Conservation (phyloP, 2,329 filamentous ascomycete genomes). For the Trichoderma sp. region DNA sequence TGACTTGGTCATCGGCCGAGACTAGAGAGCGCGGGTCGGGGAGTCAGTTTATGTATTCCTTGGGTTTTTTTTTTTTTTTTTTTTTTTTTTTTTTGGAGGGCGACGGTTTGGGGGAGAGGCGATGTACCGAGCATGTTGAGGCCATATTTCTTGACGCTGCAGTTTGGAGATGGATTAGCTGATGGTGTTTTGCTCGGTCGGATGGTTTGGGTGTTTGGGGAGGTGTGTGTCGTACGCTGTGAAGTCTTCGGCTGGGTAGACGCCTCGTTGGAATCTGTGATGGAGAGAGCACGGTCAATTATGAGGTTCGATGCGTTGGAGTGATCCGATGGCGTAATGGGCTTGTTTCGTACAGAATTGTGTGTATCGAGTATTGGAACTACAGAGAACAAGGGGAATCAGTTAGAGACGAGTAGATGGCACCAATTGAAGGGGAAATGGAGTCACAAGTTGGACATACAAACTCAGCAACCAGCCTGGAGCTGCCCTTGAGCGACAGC, state of each 20-base stretch:
- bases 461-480: slow-evolving; percentile 92
- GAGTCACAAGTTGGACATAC: slow-evolving; percentile 57
- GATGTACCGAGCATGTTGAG: slow-evolving; percentile 84
- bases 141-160: slow-evolving; percentile 92
- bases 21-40: slow-evolving; percentile 46
- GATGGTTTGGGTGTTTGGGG: not conserved
- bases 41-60: not conserved
- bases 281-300: not conserved
- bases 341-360: slow-evolving; percentile 67
- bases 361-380: slow-evolving; percentile 98
- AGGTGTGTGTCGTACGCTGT: slow-evolving; percentile 68
- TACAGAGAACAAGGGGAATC: slow-evolving; percentile 30
- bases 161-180: not conserved
- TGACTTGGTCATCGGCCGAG: slow-evolving; percentile 94
- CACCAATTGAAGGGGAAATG: not conserved
- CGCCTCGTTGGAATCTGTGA: slow-evolving; percentile 74
- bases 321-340: not conserved
- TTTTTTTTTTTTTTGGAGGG: not conserved
- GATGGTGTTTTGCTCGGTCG: not conserved
- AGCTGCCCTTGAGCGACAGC: slow-evolving; percentile 78
- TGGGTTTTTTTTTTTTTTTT: too few species aligned
- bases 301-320: not conserved
- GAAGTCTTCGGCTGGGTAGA: slow-evolving; percentile 95
- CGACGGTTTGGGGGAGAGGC: not conserved
- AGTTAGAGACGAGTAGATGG: slow-evolving; percentile 17